These are phyloP conservation scores for Candida ipomoeae DNA, from an alignment of 805 yeast species.

Conservation along the genomic window DNA sequence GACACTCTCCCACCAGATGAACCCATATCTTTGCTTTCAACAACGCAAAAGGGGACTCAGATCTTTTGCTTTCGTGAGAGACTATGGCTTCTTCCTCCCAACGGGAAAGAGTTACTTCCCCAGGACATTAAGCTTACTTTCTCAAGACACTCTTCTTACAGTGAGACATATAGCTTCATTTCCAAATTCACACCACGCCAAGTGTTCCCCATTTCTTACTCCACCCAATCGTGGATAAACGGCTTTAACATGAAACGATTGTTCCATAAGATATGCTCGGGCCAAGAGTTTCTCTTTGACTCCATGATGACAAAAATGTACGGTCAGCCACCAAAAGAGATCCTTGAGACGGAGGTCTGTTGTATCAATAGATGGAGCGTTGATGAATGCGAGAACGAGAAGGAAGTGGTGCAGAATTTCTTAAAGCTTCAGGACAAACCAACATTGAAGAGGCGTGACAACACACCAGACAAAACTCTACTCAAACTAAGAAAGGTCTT, in stretches of 20 bases:
- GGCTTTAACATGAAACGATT: conserved; percentile 39
- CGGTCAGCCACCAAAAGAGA: conserved; percentile 3
- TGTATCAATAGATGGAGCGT: conserved; percentile 34
- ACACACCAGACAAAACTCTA: conserved; percentile 2
- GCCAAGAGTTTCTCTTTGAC: conserved; percentile 9
- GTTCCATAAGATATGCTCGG: conserved; percentile 31
- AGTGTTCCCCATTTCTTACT: conserved; percentile 43
- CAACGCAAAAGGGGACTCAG: conserved; percentile 20
- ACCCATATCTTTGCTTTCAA: conserved; percentile 13
- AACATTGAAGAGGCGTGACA: background rate
- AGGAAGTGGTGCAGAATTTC: conserved; percentile 16
- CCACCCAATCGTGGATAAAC: conserved; percentile 27
- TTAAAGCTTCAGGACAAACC: background rate
- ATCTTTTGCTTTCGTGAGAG: conserved; percentile 23
- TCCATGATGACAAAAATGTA: conserved; percentile 5
- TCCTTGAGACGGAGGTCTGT: conserved; percentile 10
- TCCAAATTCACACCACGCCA: conserved; percentile 34
- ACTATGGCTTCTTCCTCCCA: conserved; percentile 27
- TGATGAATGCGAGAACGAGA: conserved; percentile 27
- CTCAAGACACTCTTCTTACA: conserved; percentile 46
- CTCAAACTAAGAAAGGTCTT: conserved; percentile 14
- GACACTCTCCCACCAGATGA: conserved; percentile 14
- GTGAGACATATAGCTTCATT: conserved; percentile 36
- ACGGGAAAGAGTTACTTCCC: conserved; percentile 29
- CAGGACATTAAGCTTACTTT: conserved; percentile 35